phyloP scores from a whole-genome alignment of 495 filamentous ascomycete species.

The Penicillium ochrochloron region DNA sequence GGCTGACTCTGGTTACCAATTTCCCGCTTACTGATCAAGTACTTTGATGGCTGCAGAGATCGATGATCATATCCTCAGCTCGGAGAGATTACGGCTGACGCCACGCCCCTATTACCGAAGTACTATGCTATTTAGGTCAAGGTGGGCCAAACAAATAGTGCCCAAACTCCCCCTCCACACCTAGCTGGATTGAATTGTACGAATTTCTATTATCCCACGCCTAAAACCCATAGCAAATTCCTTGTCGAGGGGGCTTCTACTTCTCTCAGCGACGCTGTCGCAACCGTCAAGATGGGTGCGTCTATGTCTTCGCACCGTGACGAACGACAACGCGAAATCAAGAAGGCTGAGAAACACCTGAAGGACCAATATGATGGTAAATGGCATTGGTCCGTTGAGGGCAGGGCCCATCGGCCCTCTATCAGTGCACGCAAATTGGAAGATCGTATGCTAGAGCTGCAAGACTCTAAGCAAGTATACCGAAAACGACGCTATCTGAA shows the following conservation, averaged over 20 bases:
- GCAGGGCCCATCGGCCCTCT: background rate
- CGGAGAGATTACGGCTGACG: background rate
- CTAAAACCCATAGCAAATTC: background rate
- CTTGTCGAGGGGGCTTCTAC: background rate
- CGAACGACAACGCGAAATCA: background rate
- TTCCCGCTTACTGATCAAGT: background rate
- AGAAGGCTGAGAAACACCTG: background rate
- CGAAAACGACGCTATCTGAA: slow-evolving; percentile 19
- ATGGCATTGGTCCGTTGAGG: background rate
- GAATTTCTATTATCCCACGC: background rate
- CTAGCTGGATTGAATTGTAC: background rate
- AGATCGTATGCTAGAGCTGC: slow-evolving; percentile 18
- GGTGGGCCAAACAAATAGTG: background rate
- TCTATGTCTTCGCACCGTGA: background rate
- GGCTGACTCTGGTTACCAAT: background rate
- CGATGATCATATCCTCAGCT: background rate
- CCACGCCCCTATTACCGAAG: background rate
- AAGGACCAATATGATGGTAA: background rate
- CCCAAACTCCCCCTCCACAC: background rate
- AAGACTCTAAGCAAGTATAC: slow-evolving; percentile 5
- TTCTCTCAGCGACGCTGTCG: background rate
- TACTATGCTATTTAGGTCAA: background rate
- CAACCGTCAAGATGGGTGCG: background rate
- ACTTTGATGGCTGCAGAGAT: background rate
- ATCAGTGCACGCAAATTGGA: slow-evolving; percentile 2